Percentiles rank a stretch among this genome's conserved stretches.
phyloP scores from a whole-genome alignment of 345 rosid genomes.

The Eucalyptus polybractea region DNA sequence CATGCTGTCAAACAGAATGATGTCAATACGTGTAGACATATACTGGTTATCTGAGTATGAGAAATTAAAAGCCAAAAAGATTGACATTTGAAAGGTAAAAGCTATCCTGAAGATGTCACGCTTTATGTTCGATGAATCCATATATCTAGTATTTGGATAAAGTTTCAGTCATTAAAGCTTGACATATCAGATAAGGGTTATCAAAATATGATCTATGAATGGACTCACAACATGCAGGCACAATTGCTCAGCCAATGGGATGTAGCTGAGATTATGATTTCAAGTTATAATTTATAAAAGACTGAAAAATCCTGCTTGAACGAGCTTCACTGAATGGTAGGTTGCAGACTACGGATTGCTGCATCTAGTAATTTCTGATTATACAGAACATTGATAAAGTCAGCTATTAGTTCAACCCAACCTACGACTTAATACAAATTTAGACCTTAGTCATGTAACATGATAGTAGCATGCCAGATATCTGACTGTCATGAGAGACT shows the following conservation, averaged over 20 bases:
- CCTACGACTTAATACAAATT: neutral
- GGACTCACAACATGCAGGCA: neutral
- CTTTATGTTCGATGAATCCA: neutral
- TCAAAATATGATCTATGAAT: neutral
- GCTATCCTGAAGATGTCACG: neutral
- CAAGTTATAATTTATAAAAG: neutral
- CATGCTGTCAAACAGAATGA: conserved; percentile 45
- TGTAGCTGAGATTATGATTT: neutral
- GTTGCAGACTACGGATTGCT: neutral
- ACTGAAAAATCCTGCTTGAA: neutral
- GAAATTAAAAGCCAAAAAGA: neutral
- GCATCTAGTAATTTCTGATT: neutral
- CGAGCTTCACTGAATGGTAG: neutral
- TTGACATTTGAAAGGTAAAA: neutral
- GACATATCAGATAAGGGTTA: neutral
- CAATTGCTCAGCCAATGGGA: neutral
- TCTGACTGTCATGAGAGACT: neutral
- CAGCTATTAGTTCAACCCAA: neutral
- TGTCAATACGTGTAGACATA: neutral
- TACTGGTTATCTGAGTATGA: neutral
- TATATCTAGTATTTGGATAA: neutral
- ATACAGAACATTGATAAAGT: neutral
- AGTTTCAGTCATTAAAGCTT: neutral
- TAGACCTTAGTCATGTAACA: neutral
- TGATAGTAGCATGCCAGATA: neutral